Base-by-base conservation (phyloP, 129 eudicot species). In the Flaveria linearis region DNA sequence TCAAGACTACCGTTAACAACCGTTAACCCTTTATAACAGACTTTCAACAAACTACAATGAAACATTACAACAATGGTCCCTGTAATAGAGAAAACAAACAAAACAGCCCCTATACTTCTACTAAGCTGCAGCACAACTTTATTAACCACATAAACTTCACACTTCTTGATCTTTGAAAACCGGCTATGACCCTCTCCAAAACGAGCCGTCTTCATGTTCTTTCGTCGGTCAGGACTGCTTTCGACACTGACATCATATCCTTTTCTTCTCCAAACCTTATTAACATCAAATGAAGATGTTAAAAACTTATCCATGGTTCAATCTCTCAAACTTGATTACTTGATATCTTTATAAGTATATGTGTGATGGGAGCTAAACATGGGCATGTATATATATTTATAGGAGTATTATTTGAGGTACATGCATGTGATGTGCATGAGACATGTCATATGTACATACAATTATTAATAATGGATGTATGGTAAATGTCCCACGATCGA, bases 201-300 rank as follows among this genome's bases (percentile, higher is more conserved):
- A 0, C 74, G 74, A 52, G 42, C 73, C 0, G 79, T 80, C 68
- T 80, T 80, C 69, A 80, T 65, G 74, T 80, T 80, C 74, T 80
- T 80, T 53, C 83, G 79, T 3, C 69, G 68, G 9, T 80, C 74
- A 12, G 79, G 74, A 73, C 62, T 41, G 1, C 26, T 74, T 52
- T 73, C 74, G 10, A 73, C 28, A 5, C 52, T 80, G n/a, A 73
- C 68, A 3, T 80, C 74, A 1, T 65, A 66, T 5, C 74, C 14
- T 80, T 47, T 73, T 52, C 83, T 65, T 30, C 83, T 73, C 83
- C 83, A 80, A 65, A 80, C 83, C 83, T 79, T 79, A 12, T 79
- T 79, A 36, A 79, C 83, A 79, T 79, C 83, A 39, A 79, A 60
- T 0, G 83, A 72, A 63, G 22, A 63, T 3, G 74, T 63, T 56